Percentiles rank a stretch among this genome's conserved stretches.
Conservation (phyloP, 257 asterid genomes). For the Cordia subcordata region DNA sequence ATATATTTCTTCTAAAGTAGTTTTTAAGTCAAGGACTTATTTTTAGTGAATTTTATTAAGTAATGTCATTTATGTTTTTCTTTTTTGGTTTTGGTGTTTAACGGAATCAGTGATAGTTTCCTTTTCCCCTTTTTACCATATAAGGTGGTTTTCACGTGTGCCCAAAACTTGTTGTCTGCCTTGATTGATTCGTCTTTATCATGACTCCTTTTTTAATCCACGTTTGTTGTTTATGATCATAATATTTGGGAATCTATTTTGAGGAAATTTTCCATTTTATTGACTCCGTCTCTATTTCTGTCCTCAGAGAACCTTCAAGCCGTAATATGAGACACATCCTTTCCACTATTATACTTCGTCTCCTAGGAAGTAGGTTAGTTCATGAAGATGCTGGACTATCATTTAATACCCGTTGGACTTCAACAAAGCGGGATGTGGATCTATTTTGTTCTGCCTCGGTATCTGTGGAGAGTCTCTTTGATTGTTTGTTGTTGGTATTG, state of each 20-base stretch:
- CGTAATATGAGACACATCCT: conserved; percentile 70
- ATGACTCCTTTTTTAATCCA: too few species aligned
- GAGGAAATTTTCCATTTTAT: neutral
- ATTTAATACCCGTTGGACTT: conserved; percentile 32
- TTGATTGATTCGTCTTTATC: too few species aligned
- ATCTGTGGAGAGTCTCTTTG: conserved; percentile 68
- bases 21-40: too few species aligned
- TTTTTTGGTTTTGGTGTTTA: too few species aligned
- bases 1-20: neutral
- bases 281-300: neutral
- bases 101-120: too few species aligned
- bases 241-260: too few species aligned
- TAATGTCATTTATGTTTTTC: too few species aligned
- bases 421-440: conserved; percentile 51
- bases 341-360: conserved; percentile 75
- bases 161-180: too few species aligned
- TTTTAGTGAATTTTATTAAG: too few species aligned
- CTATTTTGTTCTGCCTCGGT: conserved; percentile 27
- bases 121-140: too few species aligned
- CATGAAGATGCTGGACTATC: conserved; percentile 67
- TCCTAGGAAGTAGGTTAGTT: conserved; percentile 91
- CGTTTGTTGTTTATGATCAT: too few species aligned
- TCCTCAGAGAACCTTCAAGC: conserved; percentile 62
- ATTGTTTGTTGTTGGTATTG: conserved; percentile 68
- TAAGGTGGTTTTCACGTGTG: too few species aligned